Evolutionary conservation across 1,139 yeast genomes (phyloP), one percentile per base, ranked within the genome.

Genomic region (Kazachstania sp.): DNA sequence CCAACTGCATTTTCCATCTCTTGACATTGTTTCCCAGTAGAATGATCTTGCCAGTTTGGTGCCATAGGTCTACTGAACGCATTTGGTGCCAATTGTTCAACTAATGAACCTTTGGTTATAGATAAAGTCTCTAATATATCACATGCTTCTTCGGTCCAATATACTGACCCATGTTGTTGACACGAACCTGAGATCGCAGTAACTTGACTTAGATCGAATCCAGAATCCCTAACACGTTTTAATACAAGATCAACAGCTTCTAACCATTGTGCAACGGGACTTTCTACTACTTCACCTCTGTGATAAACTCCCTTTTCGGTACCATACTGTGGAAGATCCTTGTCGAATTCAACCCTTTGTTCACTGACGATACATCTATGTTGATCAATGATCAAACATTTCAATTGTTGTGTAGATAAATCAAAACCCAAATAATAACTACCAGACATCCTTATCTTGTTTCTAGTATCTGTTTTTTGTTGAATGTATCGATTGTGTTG

Each of bases 1-100:
- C 63, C 64, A 3, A 75, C 77, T 1, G 72, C 71, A 0, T 64
- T 65, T 60, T 86, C 95, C 56, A 87, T 82, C 32, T 66, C 73
- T 30, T 70, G 60, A 48, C 87, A 73, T 63, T 88, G 95, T 26
- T 71, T 66, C 8, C 78, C 83, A 0, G 97, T 88, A 26, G 94
- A 83, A 59, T 86, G 95, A 62, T 88, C 97, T 64, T 88, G 97
- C 97, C 97, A 88, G 59, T 88, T 88, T 12, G 96, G 95, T 9
- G 95, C 83, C 48, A 72, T 71, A 6, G 74, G 72, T 59, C 81
- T 74, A 1, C 94, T 71, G 53, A 87, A 79, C 1, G 83, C 81
- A 1, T 54, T 51, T 2, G 71, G 69, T 31, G 52, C 54, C 40
- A 82, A 50, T 53, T 77, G 83, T n/a, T 66, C 70, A n/a, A 68